Base-by-base conservation (phyloP, 805 yeast genomes). In the Debaryomyces tyrocola region DNA sequence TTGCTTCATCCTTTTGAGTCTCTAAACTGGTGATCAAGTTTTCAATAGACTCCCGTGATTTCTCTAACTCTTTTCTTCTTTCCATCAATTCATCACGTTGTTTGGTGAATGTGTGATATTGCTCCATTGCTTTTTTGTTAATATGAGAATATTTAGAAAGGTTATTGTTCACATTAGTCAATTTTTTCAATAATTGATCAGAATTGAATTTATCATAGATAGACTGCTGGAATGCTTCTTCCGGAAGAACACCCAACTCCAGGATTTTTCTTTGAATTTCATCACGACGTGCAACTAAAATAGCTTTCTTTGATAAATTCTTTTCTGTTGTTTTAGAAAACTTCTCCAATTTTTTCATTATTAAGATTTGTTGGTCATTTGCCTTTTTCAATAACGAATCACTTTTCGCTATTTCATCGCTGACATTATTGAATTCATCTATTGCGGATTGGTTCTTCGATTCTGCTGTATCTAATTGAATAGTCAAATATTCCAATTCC, bases 121-220 rank as follows among this genome's bases (percentile, higher is more conserved):
- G 96, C 56, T 91, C 97, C 53, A 87, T 71, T 0, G 98, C 97
- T 58, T 90, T 88, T 61, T 86, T 87, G 67, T 92, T 92, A 41
- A 94, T 87, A 62, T 90, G 95, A 20, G 80, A 78, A 61, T 80
- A 85, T 54, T 79, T 75, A 37, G 80, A 78, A 34, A 92, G 68
- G 24, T 77, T 79, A 31, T 77, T 79, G 36, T 83, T 80, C 6
- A 81, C 77, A 21, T 65, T 65, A 43, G 79, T 82, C 49, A 90
- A 71, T 44, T 75, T 69, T 12, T 63, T 56, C 41, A 87, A 63
- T 28, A 91, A 63, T 6, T 75, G 73, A 33, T 79, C 82, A 9
- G 89, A 80, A 2, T 69, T 59, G 15, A 69, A 55, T 31, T 67
- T 62, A 31, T 73, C 75, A 56, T 74, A 80, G 1, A 67, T 59